Base-by-base conservation (phyloP, 768 basidiomycete genomes). In the Piloderma croceum region DNA sequence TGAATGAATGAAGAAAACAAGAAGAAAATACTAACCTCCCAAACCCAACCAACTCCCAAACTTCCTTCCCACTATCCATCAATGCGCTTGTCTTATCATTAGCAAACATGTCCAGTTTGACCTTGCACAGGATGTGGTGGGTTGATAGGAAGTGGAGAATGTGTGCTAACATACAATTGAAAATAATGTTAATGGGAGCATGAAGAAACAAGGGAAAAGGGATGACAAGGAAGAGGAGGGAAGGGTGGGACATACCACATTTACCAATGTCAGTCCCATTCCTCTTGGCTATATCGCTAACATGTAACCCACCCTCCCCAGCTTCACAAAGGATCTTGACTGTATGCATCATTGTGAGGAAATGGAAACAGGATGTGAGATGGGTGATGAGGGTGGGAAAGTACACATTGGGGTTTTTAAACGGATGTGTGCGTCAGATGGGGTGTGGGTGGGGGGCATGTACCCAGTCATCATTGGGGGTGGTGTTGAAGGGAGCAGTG, bases 381-480 rank as follows among this genome's bases (percentile, higher is more conserved):
- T 84, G 81, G n/a, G n/a, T n/a, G n/a, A n/a, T n/a, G n/a, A n/a
- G n/a, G n/a, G n/a, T n/a, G n/a, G n/a, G 75, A 42, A 81, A 74
- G 44, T 98, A 78, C 39, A 94, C 72, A 11, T 80, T 76, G 2
- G 74, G 73, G 48, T 93, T 90, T 36, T 82, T 82, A 2, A 99
- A 71, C 24, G 88, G 77, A 47, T 98, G 83, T 10, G 93, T 82
- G 20, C 97, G 69, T 1, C 83, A 70, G 15, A 99, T 71, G 0
- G 93, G 92, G 66, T 99, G 90, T 0, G 94, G 90, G 65, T 90
- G 89, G 60, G 85, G 85, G 47, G 77, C 74, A 56, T 90, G 79
- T 50, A 87, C 79, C 41, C 88, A 75, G 58, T 97, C 98, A 42
- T 98, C 89, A 22, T 70, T 69, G 51, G 96, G 90, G 6, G 90